Conservation (phyloP, 1,284 basidiomycete genomes). For the Pseudozyma flocculosa region DNA sequence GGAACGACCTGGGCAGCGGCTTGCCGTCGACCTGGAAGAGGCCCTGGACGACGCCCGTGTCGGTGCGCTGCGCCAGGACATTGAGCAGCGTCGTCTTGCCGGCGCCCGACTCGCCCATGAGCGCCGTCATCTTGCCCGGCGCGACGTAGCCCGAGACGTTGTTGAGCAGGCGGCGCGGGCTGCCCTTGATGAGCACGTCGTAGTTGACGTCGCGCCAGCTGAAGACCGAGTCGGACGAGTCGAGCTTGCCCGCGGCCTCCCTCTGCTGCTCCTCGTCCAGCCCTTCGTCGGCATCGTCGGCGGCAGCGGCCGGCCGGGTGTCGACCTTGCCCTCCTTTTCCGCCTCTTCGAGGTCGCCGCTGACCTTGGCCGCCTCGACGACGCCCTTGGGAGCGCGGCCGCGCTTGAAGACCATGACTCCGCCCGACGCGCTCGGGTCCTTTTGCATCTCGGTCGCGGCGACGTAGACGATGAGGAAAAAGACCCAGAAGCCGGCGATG, state of each 20-base stretch:
- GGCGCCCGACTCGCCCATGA: slow-evolving; percentile 53
- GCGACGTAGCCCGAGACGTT: slow-evolving; percentile 60
- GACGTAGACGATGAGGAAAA: slow-evolving; percentile 20
- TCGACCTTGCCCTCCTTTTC: slow-evolving; percentile 2
- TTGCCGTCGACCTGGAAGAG: slow-evolving; percentile 34
- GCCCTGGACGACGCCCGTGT: slow-evolving; percentile 40
- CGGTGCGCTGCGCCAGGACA: slow-evolving; percentile 41
- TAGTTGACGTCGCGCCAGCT: slow-evolving; percentile 45
- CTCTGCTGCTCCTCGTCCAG: background rate
- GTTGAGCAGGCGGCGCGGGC: slow-evolving; percentile 37
- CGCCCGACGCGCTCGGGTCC: slow-evolving; percentile 17
- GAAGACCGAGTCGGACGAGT: slow-evolving; percentile 36
- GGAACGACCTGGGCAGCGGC: slow-evolving; percentile 38
- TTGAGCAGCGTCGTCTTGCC: slow-evolving; percentile 52
- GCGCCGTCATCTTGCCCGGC: slow-evolving; percentile 45
- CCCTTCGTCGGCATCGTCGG: background rate
- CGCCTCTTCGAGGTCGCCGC: slow-evolving; percentile 14
- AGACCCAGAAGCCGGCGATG: slow-evolving; percentile 41
- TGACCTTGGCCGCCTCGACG: slow-evolving; percentile 17
- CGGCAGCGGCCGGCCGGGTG: too few species aligned
- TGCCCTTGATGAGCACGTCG: slow-evolving; percentile 42
- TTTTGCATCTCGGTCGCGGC: slow-evolving; percentile 3
- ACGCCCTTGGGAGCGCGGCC: slow-evolving; percentile 15
- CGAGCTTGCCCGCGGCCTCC: slow-evolving; percentile 34
- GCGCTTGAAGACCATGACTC: slow-evolving; percentile 18